Evolutionary conservation across 2,329 filamentous ascomycete species (phyloP).

Genomic region (Cytospora leucostoma): DNA sequence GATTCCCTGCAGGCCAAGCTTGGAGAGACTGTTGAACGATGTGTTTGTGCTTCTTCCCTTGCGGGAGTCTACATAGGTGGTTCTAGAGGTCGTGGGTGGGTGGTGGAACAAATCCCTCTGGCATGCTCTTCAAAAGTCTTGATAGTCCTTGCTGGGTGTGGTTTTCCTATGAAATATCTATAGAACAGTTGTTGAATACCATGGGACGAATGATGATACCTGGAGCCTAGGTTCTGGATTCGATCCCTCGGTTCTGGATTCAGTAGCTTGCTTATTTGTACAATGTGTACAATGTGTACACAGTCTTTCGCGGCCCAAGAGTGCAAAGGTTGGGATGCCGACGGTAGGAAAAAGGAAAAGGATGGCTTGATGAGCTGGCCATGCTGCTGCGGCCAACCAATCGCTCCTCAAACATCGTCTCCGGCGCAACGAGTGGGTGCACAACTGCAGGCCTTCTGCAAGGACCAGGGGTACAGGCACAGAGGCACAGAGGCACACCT

Average conservation of each 20-base stretch:
- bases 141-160: no score
- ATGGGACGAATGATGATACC: no score
- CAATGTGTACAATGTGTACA: background rate
- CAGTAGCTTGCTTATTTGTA: background rate
- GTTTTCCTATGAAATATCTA: no score
- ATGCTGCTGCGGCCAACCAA: slow-evolving; percentile 35
- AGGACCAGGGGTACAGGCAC: slow-evolving; percentile 20
- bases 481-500: slow-evolving; percentile 2
- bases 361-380: slow-evolving; percentile 39
- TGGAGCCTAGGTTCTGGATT: background rate
- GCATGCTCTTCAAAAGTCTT: no score
- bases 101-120: no score
- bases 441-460: slow-evolving; percentile 24
- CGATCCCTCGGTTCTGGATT: background rate
- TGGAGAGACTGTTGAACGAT: background rate
- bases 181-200: no score
- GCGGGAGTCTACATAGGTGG: background rate
- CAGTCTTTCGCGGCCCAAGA: slow-evolving; percentile 8
- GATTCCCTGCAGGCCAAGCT: background rate
- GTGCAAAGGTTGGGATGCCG: slow-evolving; percentile 34
- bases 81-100: no score
- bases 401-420: slow-evolving; percentile 33
- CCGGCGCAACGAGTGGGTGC: slow-evolving; percentile 31
- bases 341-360: slow-evolving; percentile 22
- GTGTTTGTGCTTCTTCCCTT: no score